Evolutionary conservation across 495 filamentous ascomycete genomes (phyloP).

Genomic region (Penicilliopsis zonata): DNA sequence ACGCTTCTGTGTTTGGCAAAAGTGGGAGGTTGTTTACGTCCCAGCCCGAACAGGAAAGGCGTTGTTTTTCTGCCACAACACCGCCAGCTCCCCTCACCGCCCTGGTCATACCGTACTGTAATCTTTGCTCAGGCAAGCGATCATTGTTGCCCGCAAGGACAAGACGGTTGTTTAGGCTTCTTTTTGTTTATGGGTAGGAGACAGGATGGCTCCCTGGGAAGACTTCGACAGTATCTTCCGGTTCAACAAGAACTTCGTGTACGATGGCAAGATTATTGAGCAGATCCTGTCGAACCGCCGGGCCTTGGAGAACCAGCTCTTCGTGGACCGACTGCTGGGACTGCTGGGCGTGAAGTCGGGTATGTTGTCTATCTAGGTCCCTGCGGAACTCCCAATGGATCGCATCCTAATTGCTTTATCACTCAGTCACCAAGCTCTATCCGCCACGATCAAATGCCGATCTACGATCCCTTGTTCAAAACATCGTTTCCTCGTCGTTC

Average conservation of each 20-base stretch:
- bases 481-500: slow-evolving; percentile 46
- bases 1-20: not conserved
- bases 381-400: slow-evolving; percentile 1
- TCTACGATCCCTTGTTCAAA: slow-evolving; percentile 50
- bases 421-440: slow-evolving; percentile 46
- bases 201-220: slow-evolving; percentile 32
- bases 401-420: not conserved
- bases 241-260: slow-evolving; percentile 47
- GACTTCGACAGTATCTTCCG: slow-evolving; percentile 55
- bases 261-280: slow-evolving; percentile 43
- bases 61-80: slow-evolving; percentile 28
- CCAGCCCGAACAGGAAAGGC: slow-evolving; percentile 24
- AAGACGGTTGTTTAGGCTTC: too few relatives aligned
- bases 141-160: too few relatives aligned
- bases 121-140: slow-evolving; percentile 1
- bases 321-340: slow-evolving; percentile 61
- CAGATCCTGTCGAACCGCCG: slow-evolving; percentile 51
- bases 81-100: slow-evolving; percentile 8
- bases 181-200: too few relatives aligned
- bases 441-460: slow-evolving; percentile 54
- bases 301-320: slow-evolving; percentile 51
- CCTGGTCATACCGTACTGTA: slow-evolving; percentile 12
- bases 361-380: slow-evolving; percentile 15
- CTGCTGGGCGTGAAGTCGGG: slow-evolving; percentile 58
- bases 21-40: slow-evolving; percentile 31